A percentile compares a stretch with the other conserved stretches of the same genome.
phyloP scores from a whole-genome alignment of 2,329 filamentous ascomycete genomes.

The Trichoderma oligosporum region DNA sequence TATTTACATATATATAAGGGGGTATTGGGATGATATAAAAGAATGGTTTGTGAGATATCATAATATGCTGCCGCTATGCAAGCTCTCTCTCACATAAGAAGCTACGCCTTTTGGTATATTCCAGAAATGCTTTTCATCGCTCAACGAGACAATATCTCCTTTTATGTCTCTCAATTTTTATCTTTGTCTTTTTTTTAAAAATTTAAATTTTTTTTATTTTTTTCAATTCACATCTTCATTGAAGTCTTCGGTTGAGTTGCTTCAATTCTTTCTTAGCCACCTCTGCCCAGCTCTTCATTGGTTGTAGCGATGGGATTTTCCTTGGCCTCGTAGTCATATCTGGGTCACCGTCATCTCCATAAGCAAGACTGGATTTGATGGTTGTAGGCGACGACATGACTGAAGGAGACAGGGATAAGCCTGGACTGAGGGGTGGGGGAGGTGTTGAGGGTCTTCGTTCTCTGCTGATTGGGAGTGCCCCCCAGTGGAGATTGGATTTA shows the following conservation, averaged over 20 bases:
- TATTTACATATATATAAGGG: not conserved
- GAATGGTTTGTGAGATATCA: not conserved
- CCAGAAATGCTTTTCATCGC: too few species aligned
- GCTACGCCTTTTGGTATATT: not conserved
- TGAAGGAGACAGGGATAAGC: conserved; percentile 29
- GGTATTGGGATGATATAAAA: not conserved
- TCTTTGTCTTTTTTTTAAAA: not conserved
- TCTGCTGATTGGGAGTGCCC: conserved; percentile 24
- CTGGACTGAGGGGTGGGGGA: conserved; percentile 25
- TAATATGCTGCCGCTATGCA: not conserved
- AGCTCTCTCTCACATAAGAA: not conserved
- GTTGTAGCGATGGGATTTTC: conserved; percentile 33
- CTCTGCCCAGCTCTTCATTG: conserved; percentile 41
- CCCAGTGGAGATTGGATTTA: conserved; percentile 26
- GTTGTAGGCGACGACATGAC: conserved; percentile 33
- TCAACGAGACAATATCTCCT: too few species aligned
- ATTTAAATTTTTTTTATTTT: not conserved
- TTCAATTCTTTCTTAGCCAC: conserved; percentile 30
- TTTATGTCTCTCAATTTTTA: not conserved
- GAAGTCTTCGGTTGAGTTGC: not conserved
- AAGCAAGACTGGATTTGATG: conserved; percentile 19
- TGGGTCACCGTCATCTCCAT: conserved; percentile 17
- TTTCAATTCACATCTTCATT: not conserved
- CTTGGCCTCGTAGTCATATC: conserved; percentile 23
- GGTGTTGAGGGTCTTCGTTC: conserved; percentile 18